A percentile compares a stretch with the other conserved stretches of the same genome.
Conservation (phyloP, 108 stramenopile genomes). For the Nitzschia sp. region DNA sequence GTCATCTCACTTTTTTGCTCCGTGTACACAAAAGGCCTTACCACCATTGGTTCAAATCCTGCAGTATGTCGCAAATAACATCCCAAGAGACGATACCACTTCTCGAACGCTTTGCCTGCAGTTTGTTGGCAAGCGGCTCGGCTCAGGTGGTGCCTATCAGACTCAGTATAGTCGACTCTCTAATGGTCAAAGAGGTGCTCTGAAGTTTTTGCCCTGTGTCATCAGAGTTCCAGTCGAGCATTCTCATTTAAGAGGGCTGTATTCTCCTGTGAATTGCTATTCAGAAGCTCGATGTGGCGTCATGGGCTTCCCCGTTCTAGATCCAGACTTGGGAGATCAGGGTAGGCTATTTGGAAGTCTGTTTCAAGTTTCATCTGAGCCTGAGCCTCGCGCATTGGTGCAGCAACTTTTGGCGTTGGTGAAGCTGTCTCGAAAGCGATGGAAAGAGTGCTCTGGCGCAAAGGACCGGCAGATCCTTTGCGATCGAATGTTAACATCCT, state of each 20-base stretch:
- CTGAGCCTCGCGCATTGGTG: slow-evolving; percentile 42
- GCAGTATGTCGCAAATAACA: slow-evolving; percentile 35
- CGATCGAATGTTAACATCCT: slow-evolving; percentile 26
- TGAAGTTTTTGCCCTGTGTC: slow-evolving; percentile 63
- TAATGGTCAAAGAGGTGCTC: slow-evolving; percentile 12
- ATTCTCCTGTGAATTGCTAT: slow-evolving; percentile 52
- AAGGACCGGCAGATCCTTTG: background rate
- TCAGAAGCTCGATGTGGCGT: slow-evolving; percentile 46
- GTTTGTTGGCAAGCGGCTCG: slow-evolving; percentile 56
- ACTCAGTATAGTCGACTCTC: slow-evolving; percentile 38
- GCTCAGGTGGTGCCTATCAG: slow-evolving; percentile 57
- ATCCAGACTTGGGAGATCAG: slow-evolving; percentile 44
- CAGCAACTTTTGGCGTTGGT: slow-evolving; percentile 50
- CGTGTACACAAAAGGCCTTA: background rate
- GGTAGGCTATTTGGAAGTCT: slow-evolving; percentile 42
- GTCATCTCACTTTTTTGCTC: no score
- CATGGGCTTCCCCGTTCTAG: slow-evolving; percentile 67
- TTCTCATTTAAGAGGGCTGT: slow-evolving; percentile 28
- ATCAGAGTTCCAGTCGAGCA: slow-evolving; percentile 36
- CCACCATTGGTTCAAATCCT: slow-evolving; percentile 57
- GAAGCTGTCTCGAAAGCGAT: slow-evolving; percentile 27
- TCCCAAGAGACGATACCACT: slow-evolving; percentile 31
- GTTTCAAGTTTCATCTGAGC: slow-evolving; percentile 55
- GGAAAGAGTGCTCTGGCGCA: background rate
- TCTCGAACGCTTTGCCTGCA: slow-evolving; percentile 46